These are phyloP conservation scores for Hanseniaspora uvarum DNA, from an alignment of 1,139 yeast genomes.

Conservation along the genomic window DNA sequence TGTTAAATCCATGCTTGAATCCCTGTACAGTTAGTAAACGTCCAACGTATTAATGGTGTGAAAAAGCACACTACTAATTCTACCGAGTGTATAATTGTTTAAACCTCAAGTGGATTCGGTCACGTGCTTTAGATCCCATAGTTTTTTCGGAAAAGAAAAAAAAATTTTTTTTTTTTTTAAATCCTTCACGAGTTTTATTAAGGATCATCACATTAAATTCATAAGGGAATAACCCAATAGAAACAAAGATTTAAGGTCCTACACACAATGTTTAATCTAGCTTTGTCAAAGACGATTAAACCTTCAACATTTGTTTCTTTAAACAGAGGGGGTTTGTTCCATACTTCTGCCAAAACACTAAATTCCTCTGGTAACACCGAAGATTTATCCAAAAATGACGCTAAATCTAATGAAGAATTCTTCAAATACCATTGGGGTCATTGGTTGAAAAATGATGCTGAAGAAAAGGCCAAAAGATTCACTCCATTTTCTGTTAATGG, in stretches of 20 bases:
- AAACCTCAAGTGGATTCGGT: neutral
- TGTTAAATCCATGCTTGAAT: no score
- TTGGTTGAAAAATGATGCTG: constrained; percentile 72
- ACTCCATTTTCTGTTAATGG: constrained; percentile 83
- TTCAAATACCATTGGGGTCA: constrained; percentile 92
- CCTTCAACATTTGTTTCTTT: neutral
- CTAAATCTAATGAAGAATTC: constrained; percentile 63
- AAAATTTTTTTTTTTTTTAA: neutral
- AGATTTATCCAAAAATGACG: constrained; percentile 47
- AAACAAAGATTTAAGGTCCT: neutral
- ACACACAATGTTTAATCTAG: neutral
- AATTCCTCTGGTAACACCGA: constrained; percentile 34
- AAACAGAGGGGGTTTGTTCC: constrained; percentile 6
- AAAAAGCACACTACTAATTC: no score
- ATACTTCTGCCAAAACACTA: constrained; percentile 6
- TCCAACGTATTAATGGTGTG: no score
- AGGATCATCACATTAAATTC: no score
- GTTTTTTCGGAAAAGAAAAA: neutral
- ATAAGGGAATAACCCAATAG: neutral
- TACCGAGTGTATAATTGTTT: neutral
- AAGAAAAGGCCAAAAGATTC: constrained; percentile 61
- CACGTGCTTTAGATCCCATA: neutral
- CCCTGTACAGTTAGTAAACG: no score
- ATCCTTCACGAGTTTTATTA: neutral
- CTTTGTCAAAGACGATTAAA: neutral